These are phyloP conservation scores for Aspergillus quadricinctus DNA, from an alignment of 2,329 filamentous ascomycete genomes.

Conservation along the genomic window DNA sequence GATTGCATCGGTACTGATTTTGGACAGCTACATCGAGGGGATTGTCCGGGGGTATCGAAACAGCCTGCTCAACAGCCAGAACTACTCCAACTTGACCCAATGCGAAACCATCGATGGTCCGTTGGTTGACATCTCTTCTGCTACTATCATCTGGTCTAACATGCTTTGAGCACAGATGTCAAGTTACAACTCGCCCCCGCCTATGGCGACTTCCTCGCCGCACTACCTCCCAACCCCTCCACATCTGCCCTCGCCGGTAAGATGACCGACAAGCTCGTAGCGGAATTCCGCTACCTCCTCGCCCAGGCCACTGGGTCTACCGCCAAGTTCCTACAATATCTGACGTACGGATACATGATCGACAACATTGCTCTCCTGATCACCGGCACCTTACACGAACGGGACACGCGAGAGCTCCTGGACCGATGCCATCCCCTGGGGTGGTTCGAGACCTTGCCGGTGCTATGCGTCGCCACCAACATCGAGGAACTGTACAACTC, in stretches of 20 bases:
- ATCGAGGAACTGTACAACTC: slow-evolving; percentile 99
- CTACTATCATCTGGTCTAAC: background rate
- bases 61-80: slow-evolving; percentile 78
- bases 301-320: slow-evolving; percentile 89
- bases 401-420: slow-evolving; percentile 90
- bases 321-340: slow-evolving; percentile 93
- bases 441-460: slow-evolving; percentile 99
- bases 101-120: slow-evolving; percentile 95
- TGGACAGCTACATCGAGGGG: slow-evolving; percentile 82
- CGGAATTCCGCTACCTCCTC: slow-evolving; percentile 93
- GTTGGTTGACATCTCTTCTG: slow-evolving; percentile 21
- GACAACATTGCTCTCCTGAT: slow-evolving; percentile 98
- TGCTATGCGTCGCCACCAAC: slow-evolving; percentile 95
- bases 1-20: slow-evolving; percentile 13
- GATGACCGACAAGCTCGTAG: slow-evolving; percentile 96
- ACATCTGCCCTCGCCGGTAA: slow-evolving; percentile 91
- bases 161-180: slow-evolving; percentile 60
- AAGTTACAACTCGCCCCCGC: slow-evolving; percentile 95
- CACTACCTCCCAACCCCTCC: slow-evolving; percentile 91
- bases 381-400: slow-evolving; percentile 93
- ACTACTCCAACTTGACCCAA: slow-evolving; percentile 94
- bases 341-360: slow-evolving; percentile 99
- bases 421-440: slow-evolving; percentile 95
- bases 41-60: slow-evolving; percentile 97
- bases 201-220: slow-evolving; percentile 93